A percentile compares a stretch with the other conserved stretches of the same genome.
Evolutionary conservation across 306 rosid species (phyloP).

Genomic region (Gleditsia sinensis): DNA sequence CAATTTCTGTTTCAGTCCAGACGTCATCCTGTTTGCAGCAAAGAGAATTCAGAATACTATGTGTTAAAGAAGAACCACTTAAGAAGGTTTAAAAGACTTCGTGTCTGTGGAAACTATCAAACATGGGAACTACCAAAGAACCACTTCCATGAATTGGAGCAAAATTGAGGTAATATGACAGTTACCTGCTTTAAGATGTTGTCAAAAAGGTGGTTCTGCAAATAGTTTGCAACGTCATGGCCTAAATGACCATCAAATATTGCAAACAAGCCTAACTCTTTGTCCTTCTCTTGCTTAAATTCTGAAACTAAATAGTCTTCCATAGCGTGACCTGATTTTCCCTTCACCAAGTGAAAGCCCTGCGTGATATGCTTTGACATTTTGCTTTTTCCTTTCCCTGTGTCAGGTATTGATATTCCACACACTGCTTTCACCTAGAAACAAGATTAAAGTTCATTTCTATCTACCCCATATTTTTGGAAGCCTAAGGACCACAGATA

Average conservation of each 20-base stretch:
- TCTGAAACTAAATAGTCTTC: conserved; percentile 68
- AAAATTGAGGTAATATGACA: not conserved
- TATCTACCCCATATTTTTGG: not conserved
- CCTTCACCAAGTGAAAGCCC: conserved; percentile 70
- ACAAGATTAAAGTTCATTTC: not conserved
- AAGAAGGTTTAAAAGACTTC: conserved; percentile 2
- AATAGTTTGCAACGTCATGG: conserved; percentile 65
- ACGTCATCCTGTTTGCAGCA: conserved; percentile 54
- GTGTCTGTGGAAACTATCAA: not conserved
- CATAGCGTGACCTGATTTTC: conserved; percentile 70
- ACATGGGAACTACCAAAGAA: not conserved
- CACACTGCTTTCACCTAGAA: conserved; percentile 44
- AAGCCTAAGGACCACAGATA: no score
- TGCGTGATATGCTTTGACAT: conserved; percentile 46
- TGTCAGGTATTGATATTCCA: conserved; percentile 48
- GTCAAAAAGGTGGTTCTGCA: conserved; percentile 60
- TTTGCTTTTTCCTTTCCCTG: conserved; percentile 68
- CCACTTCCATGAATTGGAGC: conserved; percentile 1
- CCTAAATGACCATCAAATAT: conserved; percentile 81
- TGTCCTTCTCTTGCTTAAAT: conserved; percentile 52
- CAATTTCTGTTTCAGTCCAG: conserved; percentile 53
- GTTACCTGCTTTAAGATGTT: conserved; percentile 64
- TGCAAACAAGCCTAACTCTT: conserved; percentile 67
- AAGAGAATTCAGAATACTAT: conserved; percentile 9
- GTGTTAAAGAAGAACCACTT: not conserved